Conservation (phyloP, 805 yeast species). For the Candida xiaguanensis region DNA sequence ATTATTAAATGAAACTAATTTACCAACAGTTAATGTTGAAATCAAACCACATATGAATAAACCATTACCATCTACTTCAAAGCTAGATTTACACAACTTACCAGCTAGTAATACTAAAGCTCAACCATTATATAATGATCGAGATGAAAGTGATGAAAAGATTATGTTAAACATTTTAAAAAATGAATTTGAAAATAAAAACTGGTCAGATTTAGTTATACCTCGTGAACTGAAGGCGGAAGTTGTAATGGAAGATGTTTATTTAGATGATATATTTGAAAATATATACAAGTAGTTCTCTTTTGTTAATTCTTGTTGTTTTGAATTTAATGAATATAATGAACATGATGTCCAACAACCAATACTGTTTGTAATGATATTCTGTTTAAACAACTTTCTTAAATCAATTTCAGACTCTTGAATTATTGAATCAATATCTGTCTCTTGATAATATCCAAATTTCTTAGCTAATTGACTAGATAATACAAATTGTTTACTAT, state of each 20-base stretch:
- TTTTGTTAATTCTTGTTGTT: slow-evolving; percentile 13
- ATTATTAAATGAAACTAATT: slow-evolving; percentile 7
- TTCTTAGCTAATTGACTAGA: slow-evolving; percentile 9
- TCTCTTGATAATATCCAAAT: slow-evolving; percentile 12
- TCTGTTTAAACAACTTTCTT: slow-evolving; percentile 13
- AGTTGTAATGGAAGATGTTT: slow-evolving; percentile 7
- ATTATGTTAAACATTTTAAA: slow-evolving; percentile 5
- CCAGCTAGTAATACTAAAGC: background rate
- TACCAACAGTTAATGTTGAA: slow-evolving; percentile 7
- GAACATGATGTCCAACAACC: slow-evolving; percentile 34
- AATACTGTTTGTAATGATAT: slow-evolving; percentile 22
- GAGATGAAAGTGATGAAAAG: background rate
- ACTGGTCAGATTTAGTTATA: slow-evolving; percentile 16
- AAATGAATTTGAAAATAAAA: slow-evolving; percentile 8
- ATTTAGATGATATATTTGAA: slow-evolving; percentile 10
- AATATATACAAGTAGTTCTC: slow-evolving; percentile 8
- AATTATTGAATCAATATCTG: slow-evolving; percentile 9
- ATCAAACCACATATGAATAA: slow-evolving; percentile 12
- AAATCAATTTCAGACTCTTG: slow-evolving; percentile 17
- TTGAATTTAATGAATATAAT: slow-evolving; percentile 16
- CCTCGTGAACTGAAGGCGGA: background rate
- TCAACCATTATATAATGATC: slow-evolving; percentile 3
- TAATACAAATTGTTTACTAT: slow-evolving; percentile 9
- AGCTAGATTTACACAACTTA: slow-evolving; percentile 4
- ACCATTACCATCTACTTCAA: slow-evolving; percentile 9